Evolutionary conservation across 768 basidiomycete species (phyloP).

Genomic region (Xerocomellus amylosporus): DNA sequence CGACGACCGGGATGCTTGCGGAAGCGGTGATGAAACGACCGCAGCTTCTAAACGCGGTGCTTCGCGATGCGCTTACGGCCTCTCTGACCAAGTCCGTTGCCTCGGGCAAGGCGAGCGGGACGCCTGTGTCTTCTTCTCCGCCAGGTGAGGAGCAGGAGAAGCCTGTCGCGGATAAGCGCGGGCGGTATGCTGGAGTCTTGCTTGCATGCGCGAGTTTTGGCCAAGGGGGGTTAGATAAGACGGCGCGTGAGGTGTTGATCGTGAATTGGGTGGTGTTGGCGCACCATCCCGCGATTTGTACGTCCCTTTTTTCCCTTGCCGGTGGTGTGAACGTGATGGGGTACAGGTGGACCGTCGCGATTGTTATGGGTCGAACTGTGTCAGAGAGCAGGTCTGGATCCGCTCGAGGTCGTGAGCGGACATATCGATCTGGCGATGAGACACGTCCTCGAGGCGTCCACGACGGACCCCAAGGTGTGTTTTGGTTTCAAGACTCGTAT

Average conservation of each 20-base stretch:
- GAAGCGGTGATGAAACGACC: constrained; percentile 41
- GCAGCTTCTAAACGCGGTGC: constrained; percentile 45
- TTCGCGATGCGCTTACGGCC: constrained; percentile 57
- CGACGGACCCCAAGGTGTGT: constrained; percentile 46
- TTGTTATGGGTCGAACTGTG: constrained; percentile 76
- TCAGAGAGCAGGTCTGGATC: constrained; percentile 66
- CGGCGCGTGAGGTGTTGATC: constrained; percentile 44
- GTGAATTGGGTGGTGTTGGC: constrained; percentile 61
- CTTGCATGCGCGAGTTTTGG: constrained; percentile 48
- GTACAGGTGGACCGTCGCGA: constrained; percentile 16
- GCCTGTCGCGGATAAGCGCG: constrained; percentile 46
- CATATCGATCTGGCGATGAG: constrained; percentile 50
- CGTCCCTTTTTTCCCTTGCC: constrained; percentile 16
- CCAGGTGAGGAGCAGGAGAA: constrained; percentile 37
- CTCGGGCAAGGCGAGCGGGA: constrained; percentile 20
- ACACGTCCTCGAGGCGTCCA: constrained; percentile 47
- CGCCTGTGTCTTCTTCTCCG: not conserved
- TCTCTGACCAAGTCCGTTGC: constrained; percentile 42
- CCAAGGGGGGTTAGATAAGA: constrained; percentile 34
- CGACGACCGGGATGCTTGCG: constrained; percentile 43
- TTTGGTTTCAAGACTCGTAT: not conserved
- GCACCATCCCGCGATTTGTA: constrained; percentile 69
- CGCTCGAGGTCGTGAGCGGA: constrained; percentile 52
- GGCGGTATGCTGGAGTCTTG: constrained; percentile 52
- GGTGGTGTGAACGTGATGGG: not conserved